These are phyloP conservation scores for Euphrasia confusa DNA, from an alignment of 257 asterid species.

Conservation along the genomic window DNA sequence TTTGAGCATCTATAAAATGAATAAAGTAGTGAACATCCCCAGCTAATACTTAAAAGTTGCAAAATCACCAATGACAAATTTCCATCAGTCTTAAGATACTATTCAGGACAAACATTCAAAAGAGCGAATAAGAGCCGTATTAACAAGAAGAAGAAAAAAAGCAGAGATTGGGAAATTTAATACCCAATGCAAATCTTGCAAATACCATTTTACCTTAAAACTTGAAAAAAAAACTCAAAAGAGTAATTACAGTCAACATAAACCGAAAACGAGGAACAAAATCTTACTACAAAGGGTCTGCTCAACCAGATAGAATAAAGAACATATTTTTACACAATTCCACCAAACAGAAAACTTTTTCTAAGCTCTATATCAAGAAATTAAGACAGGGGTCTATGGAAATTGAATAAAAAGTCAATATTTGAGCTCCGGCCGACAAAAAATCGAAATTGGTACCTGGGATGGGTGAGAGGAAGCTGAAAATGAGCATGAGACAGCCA, in stretches of 20 bases:
- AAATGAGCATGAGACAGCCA: slow-evolving; percentile 93
- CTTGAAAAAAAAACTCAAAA: not conserved
- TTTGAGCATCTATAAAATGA: slow-evolving; percentile 20
- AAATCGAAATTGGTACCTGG: slow-evolving; percentile 51
- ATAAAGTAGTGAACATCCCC: slow-evolving; percentile 1
- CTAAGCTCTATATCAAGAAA: slow-evolving; percentile 6
- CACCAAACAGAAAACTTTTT: not conserved
- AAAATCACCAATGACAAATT: not conserved
- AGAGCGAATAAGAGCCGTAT: not conserved
- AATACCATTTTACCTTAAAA: not conserved
- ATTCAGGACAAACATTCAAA: not conserved
- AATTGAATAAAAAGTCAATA: not conserved
- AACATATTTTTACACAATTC: slow-evolving; percentile 10
- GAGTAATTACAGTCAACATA: not conserved
- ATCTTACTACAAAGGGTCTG: not conserved
- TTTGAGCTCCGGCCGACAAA: slow-evolving; percentile 1
- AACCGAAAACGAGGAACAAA: slow-evolving; percentile 1
- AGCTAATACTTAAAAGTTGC: not conserved
- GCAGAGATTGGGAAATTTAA: not conserved
- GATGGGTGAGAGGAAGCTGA: slow-evolving; percentile 84
- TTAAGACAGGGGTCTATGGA: not conserved
- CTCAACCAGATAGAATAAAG: not conserved
- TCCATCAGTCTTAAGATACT: not conserved
- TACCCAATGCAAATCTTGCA: not conserved
- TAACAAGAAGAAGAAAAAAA: not conserved